Evolutionary conservation across 1,284 basidiomycete species (phyloP).

Genomic region (Bondarzewia mesenterica): DNA sequence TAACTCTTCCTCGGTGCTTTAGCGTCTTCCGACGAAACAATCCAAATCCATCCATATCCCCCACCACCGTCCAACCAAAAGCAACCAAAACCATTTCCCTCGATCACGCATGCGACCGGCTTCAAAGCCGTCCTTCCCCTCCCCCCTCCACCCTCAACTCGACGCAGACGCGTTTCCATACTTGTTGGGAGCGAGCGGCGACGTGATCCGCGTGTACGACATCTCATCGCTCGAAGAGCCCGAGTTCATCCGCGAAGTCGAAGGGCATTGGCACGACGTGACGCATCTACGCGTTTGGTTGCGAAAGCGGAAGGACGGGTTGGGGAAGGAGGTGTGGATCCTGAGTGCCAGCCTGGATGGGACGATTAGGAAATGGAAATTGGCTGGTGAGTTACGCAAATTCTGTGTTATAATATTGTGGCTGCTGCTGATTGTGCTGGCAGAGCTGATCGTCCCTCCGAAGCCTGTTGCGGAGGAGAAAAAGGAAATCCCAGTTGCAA

Average conservation of each 20-base stretch:
- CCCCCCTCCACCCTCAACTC: constrained; percentile 43
- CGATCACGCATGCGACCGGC: constrained; percentile 56
- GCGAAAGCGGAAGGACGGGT: constrained; percentile 31
- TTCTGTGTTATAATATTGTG: not conserved
- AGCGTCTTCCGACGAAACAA: constrained; percentile 86
- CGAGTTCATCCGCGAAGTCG: constrained; percentile 52
- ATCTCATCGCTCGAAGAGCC: constrained; percentile 54
- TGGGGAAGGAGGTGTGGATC: constrained; percentile 61
- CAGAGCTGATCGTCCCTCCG: constrained; percentile 44
- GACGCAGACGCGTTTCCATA: constrained; percentile 38
- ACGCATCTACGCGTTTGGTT: constrained; percentile 68
- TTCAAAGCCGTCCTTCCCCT: constrained; percentile 72
- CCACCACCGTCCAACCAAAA: constrained; percentile 22
- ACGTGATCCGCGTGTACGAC: constrained; percentile 71
- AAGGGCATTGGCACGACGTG: constrained; percentile 86
- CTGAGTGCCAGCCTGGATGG: constrained; percentile 79
- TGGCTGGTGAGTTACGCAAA: constrained; percentile 22
- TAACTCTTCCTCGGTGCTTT: not conserved
- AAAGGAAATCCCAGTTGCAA: constrained; percentile 15
- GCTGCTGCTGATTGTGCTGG: not conserved
- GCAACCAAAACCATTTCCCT: constrained; percentile 33
- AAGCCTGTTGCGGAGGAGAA: constrained; percentile 18
- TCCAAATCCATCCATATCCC: constrained; percentile 44
- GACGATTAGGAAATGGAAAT: constrained; percentile 77
- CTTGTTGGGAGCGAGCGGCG: constrained; percentile 75